Evolutionary conservation across 1,284 basidiomycete genomes (phyloP), one percentile per base, ranked within the genome.

Genomic region (Tranzscheliella williamsii): DNA sequence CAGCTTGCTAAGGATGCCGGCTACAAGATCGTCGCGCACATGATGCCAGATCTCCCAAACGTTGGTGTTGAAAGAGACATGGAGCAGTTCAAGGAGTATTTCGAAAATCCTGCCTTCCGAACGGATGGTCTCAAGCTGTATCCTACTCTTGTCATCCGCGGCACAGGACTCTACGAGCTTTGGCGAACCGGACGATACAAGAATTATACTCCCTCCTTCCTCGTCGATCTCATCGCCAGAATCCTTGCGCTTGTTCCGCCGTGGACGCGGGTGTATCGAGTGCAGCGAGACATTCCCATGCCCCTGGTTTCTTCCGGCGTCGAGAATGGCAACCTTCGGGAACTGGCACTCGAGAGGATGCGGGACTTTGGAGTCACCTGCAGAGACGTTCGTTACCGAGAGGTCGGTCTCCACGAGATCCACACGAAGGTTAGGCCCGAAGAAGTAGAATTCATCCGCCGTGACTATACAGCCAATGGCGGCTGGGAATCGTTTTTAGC

Each of bases 401-500:
- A 99, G 84, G 95, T 99, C 35, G 95, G 95, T 33, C 88, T 96
- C 47, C 93, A 97, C 79, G 95, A 99, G 80, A 98, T 99, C 43
- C 95, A 99, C 78, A 87, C 95, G 81, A 93, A 95, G 80, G 90
- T 97, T 37, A 86, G 92, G 30, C 95, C 95, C 38, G 90, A 94
- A 73, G 89, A 91, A 24, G 89, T 96, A 45, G 95, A 99, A 79
- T 86, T 99, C n/a, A 85, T 99, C 27, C 85, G 95, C 42, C 84
- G 95, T 39, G 95, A 99, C 79, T 99, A 99, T 79, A 83, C 89
- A 2, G 95, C 95, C 22, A 99, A 98, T 72, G 79, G 79, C 4
- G 94, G 94, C 20, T 99, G 95, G 95, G 95, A 99, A 80, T 97
- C 94, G 0, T 99, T 99, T 84, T 81, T 99, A 15, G 93, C 92